These are phyloP conservation scores for Dioszegia aurantiaca DNA, from an alignment of 768 basidiomycete species.

Conservation along the genomic window DNA sequence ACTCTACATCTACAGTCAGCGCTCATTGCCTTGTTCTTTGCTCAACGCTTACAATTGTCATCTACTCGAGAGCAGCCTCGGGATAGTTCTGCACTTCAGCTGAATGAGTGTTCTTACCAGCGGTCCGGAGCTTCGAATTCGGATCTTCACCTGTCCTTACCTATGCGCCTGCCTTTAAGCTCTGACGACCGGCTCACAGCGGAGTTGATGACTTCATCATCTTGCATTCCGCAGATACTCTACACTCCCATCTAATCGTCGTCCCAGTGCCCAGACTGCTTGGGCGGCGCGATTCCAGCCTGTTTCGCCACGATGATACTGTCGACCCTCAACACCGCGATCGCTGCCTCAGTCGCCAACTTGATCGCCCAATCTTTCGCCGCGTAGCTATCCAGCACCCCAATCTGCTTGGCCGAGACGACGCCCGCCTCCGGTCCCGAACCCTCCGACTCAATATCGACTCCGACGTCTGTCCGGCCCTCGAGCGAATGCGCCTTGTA, in stretches of 20 bases:
- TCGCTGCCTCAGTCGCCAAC: conserved; percentile 51
- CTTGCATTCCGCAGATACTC: background rate
- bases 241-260: conserved; percentile 45
- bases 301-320: conserved; percentile 92
- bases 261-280: conserved; percentile 49
- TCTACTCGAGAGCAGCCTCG: no score
- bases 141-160: no score
- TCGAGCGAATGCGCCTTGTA: conserved; percentile 81
- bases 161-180: no score
- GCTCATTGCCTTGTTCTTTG: no score
- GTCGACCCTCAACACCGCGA: conserved; percentile 73
- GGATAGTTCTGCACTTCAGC: no score
- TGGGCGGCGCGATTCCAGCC: conserved; percentile 51
- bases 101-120: no score
- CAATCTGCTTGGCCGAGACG: conserved; percentile 24
- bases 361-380: conserved; percentile 68
- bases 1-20: no score
- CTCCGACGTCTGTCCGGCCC: conserved; percentile 47
- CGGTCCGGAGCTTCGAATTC: no score
- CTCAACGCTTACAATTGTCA: no score
- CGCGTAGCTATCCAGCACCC: conserved; percentile 84
- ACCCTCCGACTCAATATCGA: conserved; percentile 47
- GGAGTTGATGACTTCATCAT: no score
- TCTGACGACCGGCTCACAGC: no score
- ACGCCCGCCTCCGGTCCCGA: conserved; percentile 27